phyloP scores from a whole-genome alignment of 192 early-diverging fungal genomes.

The Backusella westeae region DNA sequence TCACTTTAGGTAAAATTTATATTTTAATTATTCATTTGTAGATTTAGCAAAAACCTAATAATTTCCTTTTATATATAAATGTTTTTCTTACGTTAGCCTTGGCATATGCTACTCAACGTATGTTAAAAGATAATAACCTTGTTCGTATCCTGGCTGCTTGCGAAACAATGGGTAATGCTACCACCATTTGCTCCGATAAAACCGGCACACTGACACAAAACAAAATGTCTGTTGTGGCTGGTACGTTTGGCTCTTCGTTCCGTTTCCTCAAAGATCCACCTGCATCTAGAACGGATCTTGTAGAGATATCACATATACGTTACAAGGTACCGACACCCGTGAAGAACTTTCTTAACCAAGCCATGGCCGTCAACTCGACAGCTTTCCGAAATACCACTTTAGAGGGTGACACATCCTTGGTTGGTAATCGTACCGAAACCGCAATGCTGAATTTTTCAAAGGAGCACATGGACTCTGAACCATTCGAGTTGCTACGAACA shows the following conservation, averaged over 20 bases:
- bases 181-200: constrained; percentile 98
- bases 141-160: constrained; percentile 94
- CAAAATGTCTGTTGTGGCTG: constrained; percentile 93
- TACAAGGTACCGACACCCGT: constrained; percentile 40
- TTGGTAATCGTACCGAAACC: constrained; percentile 94
- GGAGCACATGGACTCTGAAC: constrained; percentile 52
- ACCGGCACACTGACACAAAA: constrained; percentile 98
- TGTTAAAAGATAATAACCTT: constrained; percentile 97
- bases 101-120: constrained; percentile 89
- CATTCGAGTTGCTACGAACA: constrained; percentile 64
- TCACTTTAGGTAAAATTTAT: constrained; percentile 58
- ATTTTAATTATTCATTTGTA: not conserved
- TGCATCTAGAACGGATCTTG: constrained; percentile 33
- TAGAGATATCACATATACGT: constrained; percentile 49
- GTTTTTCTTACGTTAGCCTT: constrained; percentile 51
- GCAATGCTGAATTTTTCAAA: constrained; percentile 86
- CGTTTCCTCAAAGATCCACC: constrained; percentile 48
- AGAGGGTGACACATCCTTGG: constrained; percentile 53
- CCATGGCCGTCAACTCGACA: constrained; percentile 82
- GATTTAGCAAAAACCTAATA: not conserved
- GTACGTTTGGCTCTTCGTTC: constrained; percentile 73
- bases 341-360: constrained; percentile 59
- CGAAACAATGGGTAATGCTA: constrained; percentile 99
- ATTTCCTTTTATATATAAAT: not conserved
- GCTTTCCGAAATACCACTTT: constrained; percentile 58